These are phyloP conservation scores for Dacryopinax primogenitus DNA, from an alignment of 768 basidiomycete species.

Conservation along the genomic window DNA sequence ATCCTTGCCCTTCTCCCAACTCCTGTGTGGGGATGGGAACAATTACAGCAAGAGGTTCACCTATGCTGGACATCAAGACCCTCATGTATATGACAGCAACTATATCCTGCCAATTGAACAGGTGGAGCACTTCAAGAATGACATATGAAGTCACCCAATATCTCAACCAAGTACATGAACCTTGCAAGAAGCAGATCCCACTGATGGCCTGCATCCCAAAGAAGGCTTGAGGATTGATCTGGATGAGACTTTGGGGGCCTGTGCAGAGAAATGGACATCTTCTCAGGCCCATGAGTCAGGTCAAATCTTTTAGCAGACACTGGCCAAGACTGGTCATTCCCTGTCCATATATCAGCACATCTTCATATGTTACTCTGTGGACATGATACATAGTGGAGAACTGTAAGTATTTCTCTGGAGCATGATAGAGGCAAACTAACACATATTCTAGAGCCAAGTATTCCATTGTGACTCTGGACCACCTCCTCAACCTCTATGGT, in stretches of 20 bases:
- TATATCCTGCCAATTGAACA: not conserved
- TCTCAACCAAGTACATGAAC: not conserved
- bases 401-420: not conserved
- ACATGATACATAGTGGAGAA: slow-evolving; percentile 12
- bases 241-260: not conserved
- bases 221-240: not conserved
- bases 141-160: not conserved
- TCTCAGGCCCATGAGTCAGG: not conserved
- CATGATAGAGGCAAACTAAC: not conserved
- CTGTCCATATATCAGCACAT: slow-evolving; percentile 4
- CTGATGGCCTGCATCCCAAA: not conserved
- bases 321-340: slow-evolving; percentile 7
- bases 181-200: not conserved
- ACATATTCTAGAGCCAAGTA: not conserved
- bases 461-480: not conserved
- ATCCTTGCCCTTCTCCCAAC: not conserved
- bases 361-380: not conserved
- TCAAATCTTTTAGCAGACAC: not conserved
- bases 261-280: not conserved
- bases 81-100: slow-evolving; percentile 1
- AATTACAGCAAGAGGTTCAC: not conserved
- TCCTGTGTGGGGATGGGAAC: not conserved
- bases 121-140: slow-evolving; percentile 5
- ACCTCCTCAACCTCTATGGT: not conserved
- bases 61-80: not conserved